A percentile compares a stretch with the other conserved stretches of the same genome.
Conservation (phyloP, 2,329 filamentous ascomycete species). For the Diaporthe nobilis region DNA sequence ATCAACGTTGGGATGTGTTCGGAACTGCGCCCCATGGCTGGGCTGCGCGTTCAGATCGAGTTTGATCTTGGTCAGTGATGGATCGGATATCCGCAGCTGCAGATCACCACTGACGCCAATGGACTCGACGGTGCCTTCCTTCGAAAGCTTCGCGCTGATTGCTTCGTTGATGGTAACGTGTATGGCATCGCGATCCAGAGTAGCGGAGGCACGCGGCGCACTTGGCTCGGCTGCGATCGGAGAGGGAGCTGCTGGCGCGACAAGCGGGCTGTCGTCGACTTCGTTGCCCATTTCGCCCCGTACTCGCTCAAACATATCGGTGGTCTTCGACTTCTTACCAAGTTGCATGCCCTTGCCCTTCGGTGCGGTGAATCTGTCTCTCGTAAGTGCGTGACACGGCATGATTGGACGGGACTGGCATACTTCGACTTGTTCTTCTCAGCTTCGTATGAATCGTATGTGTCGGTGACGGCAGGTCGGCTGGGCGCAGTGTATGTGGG, state of each 20-base stretch:
- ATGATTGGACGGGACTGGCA: slow-evolving; percentile 47
- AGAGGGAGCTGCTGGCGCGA: slow-evolving; percentile 66
- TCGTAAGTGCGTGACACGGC: slow-evolving; percentile 45
- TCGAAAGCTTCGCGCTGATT: slow-evolving; percentile 90
- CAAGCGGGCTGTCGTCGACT: slow-evolving; percentile 82
- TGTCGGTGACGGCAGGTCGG: slow-evolving; percentile 81
- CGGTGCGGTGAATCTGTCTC: slow-evolving; percentile 69
- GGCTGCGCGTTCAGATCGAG: slow-evolving; percentile 83
- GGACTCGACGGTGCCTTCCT: slow-evolving; percentile 88
- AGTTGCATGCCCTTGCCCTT: slow-evolving; percentile 99
- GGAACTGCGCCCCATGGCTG: slow-evolving; percentile 89
- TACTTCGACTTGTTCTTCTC: slow-evolving; percentile 97
- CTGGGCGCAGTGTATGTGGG: slow-evolving; percentile 89
- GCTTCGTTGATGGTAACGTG: slow-evolving; percentile 90
- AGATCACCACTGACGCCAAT: slow-evolving; percentile 94
- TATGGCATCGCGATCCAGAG: slow-evolving; percentile 85
- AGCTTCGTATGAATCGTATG: slow-evolving; percentile 94
- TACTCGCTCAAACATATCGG: slow-evolving; percentile 96
- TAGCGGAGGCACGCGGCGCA: slow-evolving; percentile 73
- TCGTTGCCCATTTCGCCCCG: slow-evolving; percentile 92
- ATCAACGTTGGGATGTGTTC: slow-evolving; percentile 97
- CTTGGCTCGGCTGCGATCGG: slow-evolving; percentile 66
- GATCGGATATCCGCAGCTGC: slow-evolving; percentile 89
- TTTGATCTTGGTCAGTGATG: slow-evolving; percentile 91
- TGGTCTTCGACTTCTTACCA: slow-evolving; percentile 98